These are phyloP conservation scores for Drechslerella dactyloides DNA, from an alignment of 2,329 filamentous ascomycete genomes.

Conservation along the genomic window DNA sequence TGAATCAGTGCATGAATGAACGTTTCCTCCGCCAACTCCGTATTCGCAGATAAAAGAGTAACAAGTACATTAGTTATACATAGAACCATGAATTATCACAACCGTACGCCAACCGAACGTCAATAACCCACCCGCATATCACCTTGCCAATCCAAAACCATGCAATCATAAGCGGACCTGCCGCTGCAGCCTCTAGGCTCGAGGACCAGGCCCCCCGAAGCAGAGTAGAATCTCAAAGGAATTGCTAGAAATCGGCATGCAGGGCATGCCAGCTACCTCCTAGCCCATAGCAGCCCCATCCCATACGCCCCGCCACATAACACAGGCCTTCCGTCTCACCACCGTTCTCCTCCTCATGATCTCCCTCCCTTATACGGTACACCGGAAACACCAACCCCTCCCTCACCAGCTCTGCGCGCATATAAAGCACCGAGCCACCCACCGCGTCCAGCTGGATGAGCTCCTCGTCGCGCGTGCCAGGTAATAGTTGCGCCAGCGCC, in stretches of 20 bases:
- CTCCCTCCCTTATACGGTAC: slow-evolving; percentile 57
- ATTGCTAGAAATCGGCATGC: slow-evolving; percentile 53
- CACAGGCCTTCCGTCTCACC: slow-evolving; percentile 58
- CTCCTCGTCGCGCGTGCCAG: slow-evolving; percentile 55
- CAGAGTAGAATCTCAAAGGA: no score
- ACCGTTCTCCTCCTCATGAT: slow-evolving; percentile 57
- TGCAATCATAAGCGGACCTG: no score
- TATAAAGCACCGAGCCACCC: slow-evolving; percentile 57
- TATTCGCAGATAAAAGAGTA: no score
- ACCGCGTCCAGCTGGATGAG: slow-evolving; percentile 57
- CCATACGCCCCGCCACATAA: slow-evolving; percentile 55
- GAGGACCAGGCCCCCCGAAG: no score
- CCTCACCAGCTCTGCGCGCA: slow-evolving; percentile 56
- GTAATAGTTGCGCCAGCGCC: slow-evolving; percentile 38
- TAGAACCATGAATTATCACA: no score
- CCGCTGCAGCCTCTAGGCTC: no score
- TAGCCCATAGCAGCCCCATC: slow-evolving; percentile 55
- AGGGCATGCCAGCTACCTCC: slow-evolving; percentile 55
- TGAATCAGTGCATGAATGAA: no score
- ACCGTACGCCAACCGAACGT: no score
- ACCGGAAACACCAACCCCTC: slow-evolving; percentile 57
- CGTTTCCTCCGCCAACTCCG: no score
- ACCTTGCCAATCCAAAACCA: no score
- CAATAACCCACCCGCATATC: no score
- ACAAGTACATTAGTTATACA: no score